Evolutionary conservation across 768 basidiomycete species (phyloP).

Genomic region (Boletus rubescentipes): DNA sequence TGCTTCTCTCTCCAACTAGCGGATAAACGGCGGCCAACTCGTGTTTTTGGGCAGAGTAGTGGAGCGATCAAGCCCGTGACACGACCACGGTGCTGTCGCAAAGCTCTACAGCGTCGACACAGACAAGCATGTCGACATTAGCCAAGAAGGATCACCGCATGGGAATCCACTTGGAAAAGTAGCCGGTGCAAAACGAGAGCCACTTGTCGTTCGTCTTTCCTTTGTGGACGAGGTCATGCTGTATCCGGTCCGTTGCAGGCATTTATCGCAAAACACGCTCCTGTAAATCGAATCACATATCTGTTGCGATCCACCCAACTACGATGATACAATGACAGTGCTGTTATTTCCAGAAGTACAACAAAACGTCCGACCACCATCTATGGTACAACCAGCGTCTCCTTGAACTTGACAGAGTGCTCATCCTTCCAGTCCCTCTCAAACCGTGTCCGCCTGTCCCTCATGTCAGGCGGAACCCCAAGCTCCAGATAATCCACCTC

Average conservation of each 20-base stretch:
- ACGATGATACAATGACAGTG: too few relatives aligned
- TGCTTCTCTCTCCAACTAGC: too few relatives aligned
- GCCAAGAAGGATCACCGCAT: conserved; percentile 5
- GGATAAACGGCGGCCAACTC: background rate
- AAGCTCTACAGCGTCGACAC: conserved; percentile 6
- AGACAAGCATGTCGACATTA: conserved; percentile 37
- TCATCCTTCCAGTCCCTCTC: conserved; percentile 32
- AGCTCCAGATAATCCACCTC: conserved; percentile 67
- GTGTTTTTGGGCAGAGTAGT: conserved; percentile 12
- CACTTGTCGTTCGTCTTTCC: background rate
- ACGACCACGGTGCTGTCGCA: background rate
- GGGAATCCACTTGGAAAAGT: background rate
- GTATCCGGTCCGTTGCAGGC: background rate
- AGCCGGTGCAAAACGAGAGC: background rate
- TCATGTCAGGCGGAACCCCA: too few relatives aligned
- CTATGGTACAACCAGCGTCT: conserved; percentile 64
- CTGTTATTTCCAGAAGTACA: too few relatives aligned
- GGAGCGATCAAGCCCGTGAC: background rate
- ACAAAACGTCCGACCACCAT: background rate
- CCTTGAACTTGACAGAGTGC: conserved; percentile 48
- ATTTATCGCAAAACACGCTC: background rate
- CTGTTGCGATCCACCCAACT: background rate
- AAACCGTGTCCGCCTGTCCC: conserved; percentile 56
- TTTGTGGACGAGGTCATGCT: too few relatives aligned
- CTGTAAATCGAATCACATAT: background rate